Base-by-base conservation (phyloP, 768 basidiomycete genomes). In the Macrolepiota albuminosa region DNA sequence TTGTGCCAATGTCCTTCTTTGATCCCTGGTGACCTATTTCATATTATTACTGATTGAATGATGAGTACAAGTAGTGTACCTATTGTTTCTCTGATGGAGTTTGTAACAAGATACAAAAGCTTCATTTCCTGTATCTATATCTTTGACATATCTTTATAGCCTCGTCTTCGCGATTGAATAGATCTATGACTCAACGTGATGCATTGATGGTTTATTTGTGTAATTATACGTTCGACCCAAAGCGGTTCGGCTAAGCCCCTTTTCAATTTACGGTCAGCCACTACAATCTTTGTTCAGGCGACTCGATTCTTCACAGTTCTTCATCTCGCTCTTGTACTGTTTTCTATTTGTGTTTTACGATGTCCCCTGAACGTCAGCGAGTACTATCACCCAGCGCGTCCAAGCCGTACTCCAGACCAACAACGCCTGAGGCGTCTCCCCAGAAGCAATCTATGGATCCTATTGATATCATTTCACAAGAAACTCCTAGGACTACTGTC, bases 361-460 rank as follows among this genome's bases (percentile, higher is more conserved):
- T 76, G 75, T 71, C 75, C 62, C 75, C 75, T 59, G 64, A 71
- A 57, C 73, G 75, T 33, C 65, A 71, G 40, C 58, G 62, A 62
- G 61, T 64, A 59, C 64, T 60, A 64, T 68, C 55, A 18, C 55
- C 71, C 58, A 58, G 60, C 40, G 59, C 61, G 62, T 69, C 70
- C 52, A 76, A 76, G 68, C 76, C 75, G 9, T 76, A 78, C 61
- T 64, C 71, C 40, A 70, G 69, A 49, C 60, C 63, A n/a, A 51
- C 64, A 21, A 65, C 67, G 57, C 59, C 63, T 56, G 50, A 53
- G 46, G 64, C 57, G 13, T 58, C 63, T 49, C 36, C 60, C 39
- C 59, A 54, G 31, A n/a, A 29, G 18, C 40, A 29, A 46, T 50
- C 60, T 59, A 36, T 34, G 40, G 55, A 61, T 37, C 39, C 54